Conservation (phyloP, 768 basidiomycete genomes). For the Termitomyces sp. region DNA sequence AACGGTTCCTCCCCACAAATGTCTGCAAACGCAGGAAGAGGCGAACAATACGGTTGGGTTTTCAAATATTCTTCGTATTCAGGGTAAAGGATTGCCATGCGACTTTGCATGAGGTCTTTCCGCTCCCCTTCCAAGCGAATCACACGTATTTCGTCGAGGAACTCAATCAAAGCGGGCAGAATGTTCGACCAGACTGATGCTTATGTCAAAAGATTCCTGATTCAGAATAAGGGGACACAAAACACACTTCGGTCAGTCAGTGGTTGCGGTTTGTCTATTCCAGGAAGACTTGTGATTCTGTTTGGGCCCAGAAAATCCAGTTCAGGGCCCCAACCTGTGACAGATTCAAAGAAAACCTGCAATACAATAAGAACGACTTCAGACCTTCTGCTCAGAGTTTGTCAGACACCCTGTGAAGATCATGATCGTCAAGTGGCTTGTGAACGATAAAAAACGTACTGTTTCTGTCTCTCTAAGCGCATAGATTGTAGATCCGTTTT, state of each 20-base stretch:
- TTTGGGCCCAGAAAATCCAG: conserved; percentile 2
- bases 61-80: not conserved
- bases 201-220: not conserved
- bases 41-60: not conserved
- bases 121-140: conserved; percentile 8
- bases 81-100: not conserved
- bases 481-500: not conserved
- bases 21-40: conserved; percentile 10
- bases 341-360: not conserved
- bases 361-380: not conserved
- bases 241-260: conserved; percentile 20
- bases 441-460: not conserved
- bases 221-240: not conserved
- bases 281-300: conserved; percentile 12
- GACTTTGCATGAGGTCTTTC: not conserved
- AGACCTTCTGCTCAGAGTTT: conserved; percentile 10
- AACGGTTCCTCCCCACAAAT: conserved; percentile 16
- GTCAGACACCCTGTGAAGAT: conserved; percentile 2
- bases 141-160: conserved; percentile 6
- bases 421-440: not conserved
- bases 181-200: conserved; percentile 21
- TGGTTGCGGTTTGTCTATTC: conserved; percentile 11
- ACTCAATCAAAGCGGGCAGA: conserved; percentile 13
- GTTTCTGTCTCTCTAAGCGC: not conserved
- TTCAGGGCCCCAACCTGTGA: conserved; percentile 2